Conservation (phyloP, 768 basidiomycete genomes). For the Termitomyces sp. region DNA sequence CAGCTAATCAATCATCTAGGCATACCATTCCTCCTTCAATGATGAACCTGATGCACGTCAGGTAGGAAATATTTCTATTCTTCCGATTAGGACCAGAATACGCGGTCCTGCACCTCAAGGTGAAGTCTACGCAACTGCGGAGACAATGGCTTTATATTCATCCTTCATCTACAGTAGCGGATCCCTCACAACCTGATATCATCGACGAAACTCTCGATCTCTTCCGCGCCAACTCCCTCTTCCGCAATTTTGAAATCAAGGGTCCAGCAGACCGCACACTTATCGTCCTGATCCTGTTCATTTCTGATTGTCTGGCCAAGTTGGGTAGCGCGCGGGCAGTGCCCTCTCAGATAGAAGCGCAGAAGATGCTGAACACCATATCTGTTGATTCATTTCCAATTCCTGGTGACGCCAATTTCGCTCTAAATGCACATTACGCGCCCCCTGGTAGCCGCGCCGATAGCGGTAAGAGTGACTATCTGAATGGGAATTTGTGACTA, state of each 20-base stretch:
- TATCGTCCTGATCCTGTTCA: slow-evolving; percentile 96
- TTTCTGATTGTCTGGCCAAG: slow-evolving; percentile 95
- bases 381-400: slow-evolving; percentile 92
- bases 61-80: slow-evolving; percentile 85
- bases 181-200: slow-evolving; percentile 78
- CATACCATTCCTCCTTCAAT: slow-evolving; percentile 94
- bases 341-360: slow-evolving; percentile 79
- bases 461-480: slow-evolving; percentile 50
- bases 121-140: slow-evolving; percentile 27
- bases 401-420: slow-evolving; percentile 95
- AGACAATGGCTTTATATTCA: slow-evolving; percentile 9
- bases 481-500: neutral
- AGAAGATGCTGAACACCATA: slow-evolving; percentile 85
- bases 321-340: slow-evolving; percentile 69
- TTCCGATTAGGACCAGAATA: slow-evolving; percentile 89
- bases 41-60: slow-evolving; percentile 76
- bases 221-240: slow-evolving; percentile 98
- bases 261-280: slow-evolving; percentile 93
- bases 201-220: slow-evolving; percentile 95
- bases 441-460: slow-evolving; percentile 73
- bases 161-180: slow-evolving; percentile 46
- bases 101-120: slow-evolving; percentile 89
- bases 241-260: slow-evolving; percentile 99
- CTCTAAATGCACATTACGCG: slow-evolving; percentile 89
- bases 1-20: slow-evolving; percentile 43